Evolutionary conservation across 345 rosid species (phyloP).

Genomic region (Citrus sp.): DNA sequence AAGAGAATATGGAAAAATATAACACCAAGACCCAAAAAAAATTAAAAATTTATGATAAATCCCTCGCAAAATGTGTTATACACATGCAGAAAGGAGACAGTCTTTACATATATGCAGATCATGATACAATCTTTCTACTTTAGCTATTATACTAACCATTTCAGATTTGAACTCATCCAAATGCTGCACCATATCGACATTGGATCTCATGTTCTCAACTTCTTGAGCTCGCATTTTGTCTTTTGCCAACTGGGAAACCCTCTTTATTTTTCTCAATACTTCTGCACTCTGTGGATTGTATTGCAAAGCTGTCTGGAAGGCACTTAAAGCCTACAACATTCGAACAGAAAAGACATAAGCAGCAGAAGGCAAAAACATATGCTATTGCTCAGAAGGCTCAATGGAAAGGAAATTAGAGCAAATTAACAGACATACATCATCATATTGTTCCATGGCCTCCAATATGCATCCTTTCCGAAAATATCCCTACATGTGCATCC

Average conservation of each 20-base stretch:
- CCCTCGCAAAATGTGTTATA: background rate
- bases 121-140: background rate
- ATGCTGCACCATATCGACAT: constrained; percentile 72
- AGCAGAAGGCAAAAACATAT: background rate
- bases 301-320: constrained; percentile 70
- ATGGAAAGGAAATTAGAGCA: constrained; percentile 2
- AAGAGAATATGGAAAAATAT: background rate
- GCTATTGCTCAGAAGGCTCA: background rate
- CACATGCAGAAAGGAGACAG: background rate
- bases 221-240: constrained; percentile 85
- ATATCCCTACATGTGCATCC: constrained; percentile 59
- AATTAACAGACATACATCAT: constrained; percentile 49
- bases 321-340: constrained; percentile 60
- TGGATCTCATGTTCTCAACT: constrained; percentile 73
- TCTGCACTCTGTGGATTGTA: constrained; percentile 82
- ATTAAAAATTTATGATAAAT: background rate
- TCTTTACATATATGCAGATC: background rate
- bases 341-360: background rate
- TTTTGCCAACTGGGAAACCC: constrained; percentile 59
- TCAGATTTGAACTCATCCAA: constrained; percentile 61
- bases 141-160: constrained; percentile 45
- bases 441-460: constrained; percentile 92
- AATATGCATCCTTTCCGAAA: constrained; percentile 94
- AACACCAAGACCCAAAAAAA: background rate
- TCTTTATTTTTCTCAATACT: constrained; percentile 83